Percentiles rank a stretch among this genome's conserved stretches.
phyloP scores from a whole-genome alignment of 106 monocot genomes.

The Amphibolis antarctica region DNA sequence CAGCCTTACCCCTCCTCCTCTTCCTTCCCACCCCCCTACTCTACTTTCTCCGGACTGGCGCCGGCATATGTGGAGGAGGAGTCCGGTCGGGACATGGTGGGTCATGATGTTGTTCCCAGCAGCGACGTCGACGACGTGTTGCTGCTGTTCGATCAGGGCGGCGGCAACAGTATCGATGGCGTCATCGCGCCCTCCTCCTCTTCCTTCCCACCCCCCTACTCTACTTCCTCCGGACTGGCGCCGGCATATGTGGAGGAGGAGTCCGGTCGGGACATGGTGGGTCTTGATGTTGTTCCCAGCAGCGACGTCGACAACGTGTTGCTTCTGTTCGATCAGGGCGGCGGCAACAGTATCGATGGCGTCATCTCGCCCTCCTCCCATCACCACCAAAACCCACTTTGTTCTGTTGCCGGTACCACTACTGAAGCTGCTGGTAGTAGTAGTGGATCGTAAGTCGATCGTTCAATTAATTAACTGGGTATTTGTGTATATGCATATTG shows the following conservation, averaged over 20 bases:
- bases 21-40: neutral
- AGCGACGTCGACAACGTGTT: neutral
- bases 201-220: neutral
- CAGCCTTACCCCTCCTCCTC: neutral
- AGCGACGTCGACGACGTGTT: neutral
- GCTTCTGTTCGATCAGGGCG: neutral
- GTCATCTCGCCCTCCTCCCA: neutral
- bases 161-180: neutral
- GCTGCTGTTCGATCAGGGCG: neutral
- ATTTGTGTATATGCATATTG: too few species aligned
- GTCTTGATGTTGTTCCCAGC: neutral
- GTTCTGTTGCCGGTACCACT: too few species aligned
- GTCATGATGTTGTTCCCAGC: neutral
- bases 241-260: neutral
- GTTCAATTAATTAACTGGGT: too few species aligned
- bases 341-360: neutral
- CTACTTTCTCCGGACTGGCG: neutral
- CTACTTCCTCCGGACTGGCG: neutral
- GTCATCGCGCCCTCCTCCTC: neutral
- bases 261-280: neutral
- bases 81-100: neutral
- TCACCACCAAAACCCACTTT: neutral
- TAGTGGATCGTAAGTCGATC: neutral
- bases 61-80: neutral
- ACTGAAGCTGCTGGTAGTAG: neutral